Evolutionary conservation across 257 asterid genomes (phyloP).

Genomic region (Nicotiana otophora): DNA sequence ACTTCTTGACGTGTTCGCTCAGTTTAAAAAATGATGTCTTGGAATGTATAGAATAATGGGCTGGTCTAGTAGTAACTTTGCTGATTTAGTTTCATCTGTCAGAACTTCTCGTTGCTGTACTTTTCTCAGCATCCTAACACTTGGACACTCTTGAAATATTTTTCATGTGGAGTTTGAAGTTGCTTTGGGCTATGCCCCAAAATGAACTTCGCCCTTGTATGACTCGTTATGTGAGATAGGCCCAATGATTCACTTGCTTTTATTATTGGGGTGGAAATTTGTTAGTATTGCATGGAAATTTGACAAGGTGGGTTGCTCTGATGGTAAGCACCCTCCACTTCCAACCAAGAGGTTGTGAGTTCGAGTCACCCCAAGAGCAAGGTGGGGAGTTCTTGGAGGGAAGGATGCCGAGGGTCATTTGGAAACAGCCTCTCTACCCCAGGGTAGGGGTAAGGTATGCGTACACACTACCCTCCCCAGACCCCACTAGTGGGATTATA

Average conservation of each 20-base stretch:
- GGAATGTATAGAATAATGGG: background rate
- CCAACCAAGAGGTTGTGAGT: no score
- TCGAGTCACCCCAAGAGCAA: no score
- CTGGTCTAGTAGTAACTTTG: background rate
- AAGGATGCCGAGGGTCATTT: no score
- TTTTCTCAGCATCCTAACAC: background rate
- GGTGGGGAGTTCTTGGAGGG: no score
- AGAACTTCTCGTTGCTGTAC: background rate
- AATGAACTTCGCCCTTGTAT: background rate
- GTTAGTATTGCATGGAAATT: constrained; percentile 1
- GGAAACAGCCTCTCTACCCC: no score
- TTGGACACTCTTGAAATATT: background rate
- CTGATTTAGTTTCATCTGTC: background rate
- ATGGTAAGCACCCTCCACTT: no score
- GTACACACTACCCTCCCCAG: no score
- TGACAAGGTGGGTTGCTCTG: no score
- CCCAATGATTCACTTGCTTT: background rate
- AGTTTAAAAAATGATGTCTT: background rate
- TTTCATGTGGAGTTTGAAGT: background rate
- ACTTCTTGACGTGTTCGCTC: background rate
- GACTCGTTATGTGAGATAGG: background rate
- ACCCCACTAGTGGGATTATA: no score
- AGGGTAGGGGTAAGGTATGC: no score
- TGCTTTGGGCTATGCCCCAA: background rate
- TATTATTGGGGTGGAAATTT: background rate